These are phyloP conservation scores for Fusarium scirpi DNA, from an alignment of 2,329 filamentous ascomycete genomes.

Conservation along the genomic window DNA sequence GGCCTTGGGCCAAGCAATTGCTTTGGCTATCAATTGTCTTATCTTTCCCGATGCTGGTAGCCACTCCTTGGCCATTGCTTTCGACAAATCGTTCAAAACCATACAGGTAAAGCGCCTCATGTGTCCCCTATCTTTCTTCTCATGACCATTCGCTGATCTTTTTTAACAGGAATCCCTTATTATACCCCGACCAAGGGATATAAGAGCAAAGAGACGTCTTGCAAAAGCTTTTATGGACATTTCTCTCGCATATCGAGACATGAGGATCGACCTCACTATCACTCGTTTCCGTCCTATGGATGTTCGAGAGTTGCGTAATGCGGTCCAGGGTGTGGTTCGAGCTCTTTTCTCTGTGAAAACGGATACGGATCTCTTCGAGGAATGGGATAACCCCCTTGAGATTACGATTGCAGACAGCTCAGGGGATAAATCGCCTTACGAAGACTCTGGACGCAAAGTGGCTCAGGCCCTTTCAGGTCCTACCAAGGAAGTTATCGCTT, in stretches of 20 bases:
- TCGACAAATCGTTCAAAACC: conserved; percentile 60
- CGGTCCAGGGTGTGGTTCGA: conserved; percentile 66
- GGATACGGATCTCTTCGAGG: conserved; percentile 60
- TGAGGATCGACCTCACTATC: conserved; percentile 67
- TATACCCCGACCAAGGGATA: conserved; percentile 48
- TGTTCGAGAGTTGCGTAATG: conserved; percentile 63
- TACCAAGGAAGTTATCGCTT: conserved; percentile 59
- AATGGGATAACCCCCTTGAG: conserved; percentile 34
- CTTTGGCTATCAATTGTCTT: conserved; percentile 60
- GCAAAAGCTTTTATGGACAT: conserved; percentile 66
- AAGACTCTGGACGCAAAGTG: conserved; percentile 42
- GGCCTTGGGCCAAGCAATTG: conserved; percentile 66
- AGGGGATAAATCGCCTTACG: conserved; percentile 18
- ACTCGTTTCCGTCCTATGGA: conserved; percentile 65
- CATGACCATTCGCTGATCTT: background rate
- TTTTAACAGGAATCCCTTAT: conserved; percentile 49
- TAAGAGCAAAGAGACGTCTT: conserved; percentile 57
- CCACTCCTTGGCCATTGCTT: conserved; percentile 60
- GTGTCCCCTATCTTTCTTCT: background rate
- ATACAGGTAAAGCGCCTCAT: conserved; percentile 56
- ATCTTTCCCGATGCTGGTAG: conserved; percentile 69
- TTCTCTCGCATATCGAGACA: conserved; percentile 67
- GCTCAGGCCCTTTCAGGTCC: conserved; percentile 56
- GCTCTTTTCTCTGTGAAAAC: conserved; percentile 64
- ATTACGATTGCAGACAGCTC: conserved; percentile 27